These are phyloP conservation scores for Sambucus nigra DNA, from an alignment of 129 eudicot genomes.

Conservation along the genomic window DNA sequence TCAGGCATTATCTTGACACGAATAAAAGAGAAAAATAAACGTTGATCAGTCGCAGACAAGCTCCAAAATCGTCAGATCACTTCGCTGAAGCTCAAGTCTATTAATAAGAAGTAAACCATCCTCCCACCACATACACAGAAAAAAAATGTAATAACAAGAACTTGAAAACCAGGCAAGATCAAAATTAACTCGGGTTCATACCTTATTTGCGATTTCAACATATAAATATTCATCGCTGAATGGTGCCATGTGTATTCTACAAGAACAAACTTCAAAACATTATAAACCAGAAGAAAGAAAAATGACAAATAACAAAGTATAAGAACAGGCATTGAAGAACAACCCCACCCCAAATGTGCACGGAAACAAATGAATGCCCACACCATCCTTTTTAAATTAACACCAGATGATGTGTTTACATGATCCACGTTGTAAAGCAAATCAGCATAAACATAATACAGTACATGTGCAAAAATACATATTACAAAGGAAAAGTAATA, in stretches of 20 bases:
- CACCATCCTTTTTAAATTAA: background rate
- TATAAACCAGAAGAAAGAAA: constrained; percentile 1
- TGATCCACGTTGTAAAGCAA: background rate
- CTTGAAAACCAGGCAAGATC: background rate
- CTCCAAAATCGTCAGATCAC: background rate
- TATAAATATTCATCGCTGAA: constrained; percentile 83
- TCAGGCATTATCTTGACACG: no score
- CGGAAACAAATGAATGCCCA: background rate
- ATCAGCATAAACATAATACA: background rate
- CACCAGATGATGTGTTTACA: background rate
- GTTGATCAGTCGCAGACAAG: background rate
- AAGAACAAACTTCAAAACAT: constrained; percentile 8
- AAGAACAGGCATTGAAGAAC: background rate
- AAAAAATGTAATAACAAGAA: background rate
- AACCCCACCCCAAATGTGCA: background rate
- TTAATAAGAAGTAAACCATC: no score
- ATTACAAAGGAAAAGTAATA: background rate
- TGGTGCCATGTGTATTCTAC: constrained; percentile 99
- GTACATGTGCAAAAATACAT: background rate
- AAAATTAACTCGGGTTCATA: constrained; percentile 3
- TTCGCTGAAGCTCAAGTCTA: no score
- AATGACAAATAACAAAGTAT: background rate
- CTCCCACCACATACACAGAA: no score
- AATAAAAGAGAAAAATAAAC: no score
- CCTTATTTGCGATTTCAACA: constrained; percentile 91